Evolutionary conservation across 495 filamentous ascomycete genomes (phyloP).

Genomic region (Penicillium fimorum): DNA sequence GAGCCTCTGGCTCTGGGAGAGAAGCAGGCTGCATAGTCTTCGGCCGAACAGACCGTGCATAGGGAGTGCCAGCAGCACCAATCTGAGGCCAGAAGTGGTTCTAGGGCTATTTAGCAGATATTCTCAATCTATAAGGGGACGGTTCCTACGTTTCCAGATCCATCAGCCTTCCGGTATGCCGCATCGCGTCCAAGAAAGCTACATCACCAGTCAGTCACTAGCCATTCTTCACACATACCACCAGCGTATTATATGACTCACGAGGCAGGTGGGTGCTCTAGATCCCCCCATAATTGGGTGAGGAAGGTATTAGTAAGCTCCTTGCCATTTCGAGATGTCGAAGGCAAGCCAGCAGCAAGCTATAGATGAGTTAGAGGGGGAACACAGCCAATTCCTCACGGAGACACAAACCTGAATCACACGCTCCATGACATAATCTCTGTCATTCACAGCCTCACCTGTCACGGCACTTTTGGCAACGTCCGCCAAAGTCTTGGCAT

Average conservation of each 20-base stretch:
- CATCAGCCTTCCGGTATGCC: slow-evolving; percentile 66
- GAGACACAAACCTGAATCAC: slow-evolving; percentile 43
- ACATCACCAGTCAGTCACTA: slow-evolving; percentile 24
- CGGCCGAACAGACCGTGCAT: slow-evolving; percentile 72
- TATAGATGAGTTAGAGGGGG: slow-evolving; percentile 14
- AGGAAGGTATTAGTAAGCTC: slow-evolving; percentile 60
- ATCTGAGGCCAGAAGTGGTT: slow-evolving; percentile 61
- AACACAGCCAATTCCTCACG: neutral
- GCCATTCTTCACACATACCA: slow-evolving; percentile 14
- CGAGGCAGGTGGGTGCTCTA: slow-evolving; percentile 66
- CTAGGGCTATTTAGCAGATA: slow-evolving; percentile 23
- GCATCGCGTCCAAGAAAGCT: slow-evolving; percentile 53
- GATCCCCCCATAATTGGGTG: slow-evolving; percentile 62
- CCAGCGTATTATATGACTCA: slow-evolving; percentile 34
- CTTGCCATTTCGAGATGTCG: slow-evolving; percentile 51
- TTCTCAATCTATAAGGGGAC: neutral
- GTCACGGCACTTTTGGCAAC: slow-evolving; percentile 65
- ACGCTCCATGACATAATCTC: slow-evolving; percentile 59
- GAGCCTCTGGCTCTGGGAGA: slow-evolving; percentile 69
- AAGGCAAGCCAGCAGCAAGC: slow-evolving; percentile 48
- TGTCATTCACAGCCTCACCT: slow-evolving; percentile 84
- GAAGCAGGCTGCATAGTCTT: slow-evolving; percentile 58
- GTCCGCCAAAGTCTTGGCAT: slow-evolving; percentile 48
- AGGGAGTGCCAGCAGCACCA: slow-evolving; percentile 62
- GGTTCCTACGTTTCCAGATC: slow-evolving; percentile 58